Conservation (phyloP, 163 green algal species). For the Volvox carteri region DNA sequence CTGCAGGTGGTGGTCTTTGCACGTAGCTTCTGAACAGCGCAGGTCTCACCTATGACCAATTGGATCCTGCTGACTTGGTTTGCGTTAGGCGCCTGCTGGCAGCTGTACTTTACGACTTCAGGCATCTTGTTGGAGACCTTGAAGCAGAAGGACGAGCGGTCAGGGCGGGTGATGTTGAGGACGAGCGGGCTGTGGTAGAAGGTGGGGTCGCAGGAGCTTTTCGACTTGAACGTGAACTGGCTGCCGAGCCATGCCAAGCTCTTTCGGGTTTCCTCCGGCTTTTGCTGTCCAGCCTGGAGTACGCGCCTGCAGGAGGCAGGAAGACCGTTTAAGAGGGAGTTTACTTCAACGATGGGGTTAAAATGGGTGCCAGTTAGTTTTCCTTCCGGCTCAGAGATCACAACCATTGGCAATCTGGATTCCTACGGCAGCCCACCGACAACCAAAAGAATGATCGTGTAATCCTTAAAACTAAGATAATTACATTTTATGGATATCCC, state of each 20-base stretch:
- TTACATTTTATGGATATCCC: too few species aligned
- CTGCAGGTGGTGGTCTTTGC: too few species aligned
- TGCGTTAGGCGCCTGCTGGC: neutral
- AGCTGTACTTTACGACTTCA: conserved; percentile 7
- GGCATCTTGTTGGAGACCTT: neutral
- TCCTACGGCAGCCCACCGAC: too few species aligned
- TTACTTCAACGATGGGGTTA: too few species aligned
- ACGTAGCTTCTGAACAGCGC: too few species aligned
- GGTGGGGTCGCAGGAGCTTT: neutral
- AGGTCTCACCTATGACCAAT: conserved; percentile 1
- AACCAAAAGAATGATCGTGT: too few species aligned
- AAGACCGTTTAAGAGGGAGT: neutral
- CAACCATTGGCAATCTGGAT: too few species aligned
- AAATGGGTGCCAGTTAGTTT: too few species aligned
- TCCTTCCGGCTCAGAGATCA: too few species aligned
- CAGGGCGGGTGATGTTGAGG: conserved; percentile 26
- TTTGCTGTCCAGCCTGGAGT: neutral
- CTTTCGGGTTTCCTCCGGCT: neutral
- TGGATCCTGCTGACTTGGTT: conserved; percentile 11
- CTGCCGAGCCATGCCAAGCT: neutral
- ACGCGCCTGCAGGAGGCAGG: neutral
- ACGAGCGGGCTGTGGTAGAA: conserved; percentile 19
- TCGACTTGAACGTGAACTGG: neutral
- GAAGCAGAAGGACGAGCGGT: conserved; percentile 20
- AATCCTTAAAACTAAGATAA: too few species aligned